Evolutionary conservation across 2,329 filamentous ascomycete genomes (phyloP).

Genomic region (Herpotrichia juniperi): DNA sequence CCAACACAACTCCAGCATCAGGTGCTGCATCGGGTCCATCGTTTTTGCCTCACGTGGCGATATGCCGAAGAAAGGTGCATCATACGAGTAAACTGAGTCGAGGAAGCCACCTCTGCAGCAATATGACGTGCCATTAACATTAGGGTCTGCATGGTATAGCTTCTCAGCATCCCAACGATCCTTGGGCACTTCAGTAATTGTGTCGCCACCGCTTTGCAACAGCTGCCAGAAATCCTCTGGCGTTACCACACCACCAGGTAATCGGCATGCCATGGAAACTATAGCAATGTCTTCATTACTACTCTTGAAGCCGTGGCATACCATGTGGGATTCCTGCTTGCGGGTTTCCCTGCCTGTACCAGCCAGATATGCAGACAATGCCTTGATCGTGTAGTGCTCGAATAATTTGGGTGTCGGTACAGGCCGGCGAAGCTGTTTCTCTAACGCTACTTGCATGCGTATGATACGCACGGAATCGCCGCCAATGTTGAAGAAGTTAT

Average conservation of each 20-base stretch:
- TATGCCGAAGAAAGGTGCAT: constrained; percentile 29
- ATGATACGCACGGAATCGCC: constrained; percentile 40
- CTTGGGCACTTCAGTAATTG: constrained; percentile 27
- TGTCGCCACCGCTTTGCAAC: constrained; percentile 19
- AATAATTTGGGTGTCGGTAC: constrained; percentile 26
- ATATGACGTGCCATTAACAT: no score
- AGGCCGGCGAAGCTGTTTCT: constrained; percentile 23
- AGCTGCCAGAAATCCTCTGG: constrained; percentile 17
- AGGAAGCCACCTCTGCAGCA: constrained; percentile 16
- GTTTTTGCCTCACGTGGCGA: constrained; percentile 15
- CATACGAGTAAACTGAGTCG: constrained; percentile 23
- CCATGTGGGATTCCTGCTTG: no score
- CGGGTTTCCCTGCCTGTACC: no score
- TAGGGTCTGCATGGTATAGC: constrained; percentile 28
- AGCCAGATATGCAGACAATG: constrained; percentile 28
- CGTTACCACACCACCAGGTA: constrained; percentile 11
- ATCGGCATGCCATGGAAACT: constrained; percentile 33
- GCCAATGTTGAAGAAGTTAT: constrained; percentile 1
- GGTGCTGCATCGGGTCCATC: constrained; percentile 29
- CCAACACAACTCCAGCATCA: constrained; percentile 25
- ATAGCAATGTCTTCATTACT: no score
- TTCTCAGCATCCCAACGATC: constrained; percentile 35
- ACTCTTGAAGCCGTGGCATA: no score
- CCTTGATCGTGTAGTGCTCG: constrained; percentile 33
- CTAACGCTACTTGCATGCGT: constrained; percentile 40